Evolutionary conservation across 345 rosid species (phyloP).

Genomic region (Citrus medica): DNA sequence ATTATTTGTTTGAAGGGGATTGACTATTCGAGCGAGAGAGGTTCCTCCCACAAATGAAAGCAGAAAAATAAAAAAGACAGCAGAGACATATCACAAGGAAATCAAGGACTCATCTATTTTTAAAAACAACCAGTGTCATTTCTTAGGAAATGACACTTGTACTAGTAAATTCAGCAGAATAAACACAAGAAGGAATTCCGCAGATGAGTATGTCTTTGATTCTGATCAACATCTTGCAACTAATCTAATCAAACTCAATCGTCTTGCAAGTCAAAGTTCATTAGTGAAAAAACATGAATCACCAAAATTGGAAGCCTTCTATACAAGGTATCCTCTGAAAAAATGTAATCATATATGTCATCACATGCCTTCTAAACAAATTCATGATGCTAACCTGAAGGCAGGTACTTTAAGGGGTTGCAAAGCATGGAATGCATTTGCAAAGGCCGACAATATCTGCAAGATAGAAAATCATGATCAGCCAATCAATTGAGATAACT

Average conservation of each 20-base stretch:
- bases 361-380: constrained; percentile 2
- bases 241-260: background rate
- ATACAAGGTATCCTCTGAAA: background rate
- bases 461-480: constrained; percentile 18
- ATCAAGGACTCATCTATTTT: background rate
- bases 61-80: background rate
- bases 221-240: background rate
- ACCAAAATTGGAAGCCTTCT: background rate
- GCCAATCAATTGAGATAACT: background rate
- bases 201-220: background rate
- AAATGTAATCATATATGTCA: background rate
- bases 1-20: background rate
- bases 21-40: background rate
- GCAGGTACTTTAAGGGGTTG: constrained; percentile 94
- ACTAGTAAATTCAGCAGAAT: background rate
- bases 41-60: background rate
- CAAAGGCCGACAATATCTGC: constrained; percentile 86
- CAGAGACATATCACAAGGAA: background rate
- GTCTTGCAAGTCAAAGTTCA: background rate
- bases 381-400: constrained; percentile 62
- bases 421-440: constrained; percentile 79
- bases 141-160: background rate
- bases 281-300: too few species aligned
- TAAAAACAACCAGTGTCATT: background rate
- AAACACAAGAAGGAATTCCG: background rate